Percentiles rank a stretch among this genome's conserved stretches.
Conservation (phyloP, 345 rosid genomes). For the Raphanus sativus region DNA sequence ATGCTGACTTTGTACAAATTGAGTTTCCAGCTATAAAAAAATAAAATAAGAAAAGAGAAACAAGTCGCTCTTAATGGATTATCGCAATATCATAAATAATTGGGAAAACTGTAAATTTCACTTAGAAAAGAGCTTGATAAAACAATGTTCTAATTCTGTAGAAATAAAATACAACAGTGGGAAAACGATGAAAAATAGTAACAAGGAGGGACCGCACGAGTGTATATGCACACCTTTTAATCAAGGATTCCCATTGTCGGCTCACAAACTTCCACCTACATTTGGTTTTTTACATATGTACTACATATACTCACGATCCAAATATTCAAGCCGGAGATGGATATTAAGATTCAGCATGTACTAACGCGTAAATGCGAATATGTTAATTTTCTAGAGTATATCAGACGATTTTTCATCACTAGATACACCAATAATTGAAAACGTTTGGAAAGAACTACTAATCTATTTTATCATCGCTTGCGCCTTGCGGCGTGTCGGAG, state of each 20-base stretch:
- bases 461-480: conserved; percentile 6
- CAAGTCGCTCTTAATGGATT: neutral
- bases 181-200: conserved; percentile 21
- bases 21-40: neutral
- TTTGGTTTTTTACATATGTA: conserved; percentile 28
- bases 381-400: neutral
- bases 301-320: conserved; percentile 4
- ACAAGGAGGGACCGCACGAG: conserved; percentile 39
- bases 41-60: neutral
- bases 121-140: neutral
- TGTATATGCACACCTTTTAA: conserved; percentile 16
- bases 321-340: neutral
- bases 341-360: neutral
- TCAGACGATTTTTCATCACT: neutral
- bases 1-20: conserved; percentile 29
- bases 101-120: neutral
- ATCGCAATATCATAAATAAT: conserved; percentile 3
- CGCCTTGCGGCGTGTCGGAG: conserved; percentile 28
- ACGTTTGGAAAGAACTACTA: neutral
- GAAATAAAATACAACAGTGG: conserved; percentile 12
- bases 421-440: neutral
- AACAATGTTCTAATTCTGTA: neutral
- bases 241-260: conserved; percentile 34
- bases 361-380: neutral
- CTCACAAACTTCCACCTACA: conserved; percentile 21